These are phyloP conservation scores for Butyriboletus loyo DNA, from an alignment of 768 basidiomycete species.

Conservation along the genomic window DNA sequence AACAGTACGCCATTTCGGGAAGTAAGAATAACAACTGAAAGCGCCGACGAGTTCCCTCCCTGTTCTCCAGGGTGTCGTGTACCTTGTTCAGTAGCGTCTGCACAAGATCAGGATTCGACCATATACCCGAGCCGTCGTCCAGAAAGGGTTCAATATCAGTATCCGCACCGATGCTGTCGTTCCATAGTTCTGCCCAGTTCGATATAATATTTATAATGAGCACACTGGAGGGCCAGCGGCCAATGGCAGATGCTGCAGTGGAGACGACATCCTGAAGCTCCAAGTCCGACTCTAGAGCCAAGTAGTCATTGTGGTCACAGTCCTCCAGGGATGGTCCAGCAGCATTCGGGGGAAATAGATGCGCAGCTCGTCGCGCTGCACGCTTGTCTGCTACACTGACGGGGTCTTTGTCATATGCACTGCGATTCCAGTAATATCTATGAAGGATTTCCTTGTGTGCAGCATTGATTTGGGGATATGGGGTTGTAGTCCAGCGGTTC, in stretches of 20 bases:
- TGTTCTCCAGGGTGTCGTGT: not conserved
- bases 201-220: not conserved
- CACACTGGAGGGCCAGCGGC: not conserved
- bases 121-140: not conserved
- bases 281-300: not conserved
- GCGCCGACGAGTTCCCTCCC: not conserved
- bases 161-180: not conserved
- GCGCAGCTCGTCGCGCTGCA: not conserved
- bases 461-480: not conserved
- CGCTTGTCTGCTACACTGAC: not conserved
- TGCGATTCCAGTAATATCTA: too few species aligned
- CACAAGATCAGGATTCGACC: not conserved
- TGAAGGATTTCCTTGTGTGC: not conserved
- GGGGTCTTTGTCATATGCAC: too few species aligned
- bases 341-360: not conserved
- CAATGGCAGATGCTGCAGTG: not conserved
- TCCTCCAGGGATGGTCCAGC: not conserved
- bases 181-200: not conserved
- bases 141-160: not conserved
- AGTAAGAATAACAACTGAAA: constrained; percentile 1
- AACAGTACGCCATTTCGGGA: constrained; percentile 20
- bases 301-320: not conserved
- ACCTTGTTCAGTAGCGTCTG: not conserved
- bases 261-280: not conserved
- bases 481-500: not conserved